Percentiles rank a stretch among this genome's conserved stretches.
These are phyloP conservation scores for Rhodomyrtus tomentosa DNA, from an alignment of 345 rosid genomes.

Conservation along the genomic window DNA sequence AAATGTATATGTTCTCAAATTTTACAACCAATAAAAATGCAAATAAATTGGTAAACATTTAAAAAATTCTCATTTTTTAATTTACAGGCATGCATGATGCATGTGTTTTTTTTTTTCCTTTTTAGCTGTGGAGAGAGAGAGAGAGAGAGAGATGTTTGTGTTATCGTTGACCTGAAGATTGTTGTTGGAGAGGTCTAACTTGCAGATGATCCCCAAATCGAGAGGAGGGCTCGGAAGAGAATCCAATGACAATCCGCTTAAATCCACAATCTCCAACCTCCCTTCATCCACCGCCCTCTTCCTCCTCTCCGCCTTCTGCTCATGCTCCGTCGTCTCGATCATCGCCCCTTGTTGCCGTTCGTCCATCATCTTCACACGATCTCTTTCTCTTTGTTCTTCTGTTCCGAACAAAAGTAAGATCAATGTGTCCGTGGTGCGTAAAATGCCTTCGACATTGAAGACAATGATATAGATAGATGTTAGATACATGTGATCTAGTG, in stretches of 20 bases:
- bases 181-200: conserved; percentile 79
- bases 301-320: not conserved
- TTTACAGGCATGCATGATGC: not conserved
- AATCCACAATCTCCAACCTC: conserved; percentile 45
- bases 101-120: accelerated
- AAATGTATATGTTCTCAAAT: not conserved
- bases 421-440: not conserved
- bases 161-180: conserved; percentile 53
- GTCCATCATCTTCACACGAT: not conserved
- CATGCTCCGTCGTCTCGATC: not conserved
- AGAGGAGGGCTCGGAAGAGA: conserved; percentile 52
- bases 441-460: not conserved
- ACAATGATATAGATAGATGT: not conserved
- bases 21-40: not conserved
- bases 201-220: conserved; percentile 49
- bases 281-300: conserved; percentile 3
- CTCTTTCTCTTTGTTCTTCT: not conserved
- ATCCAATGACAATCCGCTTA: conserved; percentile 62
- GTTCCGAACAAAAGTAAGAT: not conserved
- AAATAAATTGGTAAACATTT: not conserved
- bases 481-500: not conserved
- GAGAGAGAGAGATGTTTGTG: not conserved
- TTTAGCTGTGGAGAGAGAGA: not conserved
- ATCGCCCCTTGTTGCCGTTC: not conserved
- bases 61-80: not conserved